Percentiles rank a stretch among this genome's conserved stretches.
Conservation (phyloP, 108 stramenopile genomes). For the Thalassiosira profunda region DNA sequence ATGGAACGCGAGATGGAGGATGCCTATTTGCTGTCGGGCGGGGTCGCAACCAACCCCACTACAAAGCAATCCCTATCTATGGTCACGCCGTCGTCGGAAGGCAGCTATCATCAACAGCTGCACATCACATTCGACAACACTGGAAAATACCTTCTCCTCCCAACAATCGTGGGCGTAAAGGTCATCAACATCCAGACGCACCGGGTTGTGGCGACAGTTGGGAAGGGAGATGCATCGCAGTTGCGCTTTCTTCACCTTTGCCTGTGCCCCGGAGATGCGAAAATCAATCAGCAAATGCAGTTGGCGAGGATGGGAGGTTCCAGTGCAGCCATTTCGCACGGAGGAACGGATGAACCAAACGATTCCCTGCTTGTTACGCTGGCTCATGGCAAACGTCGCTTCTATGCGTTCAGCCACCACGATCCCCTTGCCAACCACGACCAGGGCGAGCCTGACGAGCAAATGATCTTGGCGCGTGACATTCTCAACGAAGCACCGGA, state of each 20-base stretch:
- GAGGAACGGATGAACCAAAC: slow-evolving; percentile 27
- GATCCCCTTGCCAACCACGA: slow-evolving; percentile 65
- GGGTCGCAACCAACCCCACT: slow-evolving; percentile 11
- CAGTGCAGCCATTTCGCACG: slow-evolving; percentile 45
- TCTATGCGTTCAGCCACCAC: slow-evolving; percentile 92
- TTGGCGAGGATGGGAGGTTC: slow-evolving; percentile 67
- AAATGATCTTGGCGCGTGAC: slow-evolving; percentile 72
- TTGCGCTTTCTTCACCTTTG: slow-evolving; percentile 85
- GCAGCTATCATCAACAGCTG: slow-evolving; percentile 31
- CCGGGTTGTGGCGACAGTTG: slow-evolving; percentile 79
- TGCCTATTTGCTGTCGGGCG: slow-evolving; percentile 38
- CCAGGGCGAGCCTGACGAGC: slow-evolving; percentile 53
- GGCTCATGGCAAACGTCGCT: slow-evolving; percentile 90
- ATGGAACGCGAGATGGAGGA: slow-evolving; percentile 91
- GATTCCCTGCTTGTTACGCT: slow-evolving; percentile 89
- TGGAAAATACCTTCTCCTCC: slow-evolving; percentile 85
- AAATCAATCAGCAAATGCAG: slow-evolving; percentile 93
- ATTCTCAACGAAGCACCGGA: slow-evolving; percentile 95
- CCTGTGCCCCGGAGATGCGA: slow-evolving; percentile 91
- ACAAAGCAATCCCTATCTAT: slow-evolving; percentile 29
- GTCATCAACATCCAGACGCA: slow-evolving; percentile 90
- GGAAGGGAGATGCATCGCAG: slow-evolving; percentile 87
- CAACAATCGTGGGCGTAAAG: slow-evolving; percentile 95
- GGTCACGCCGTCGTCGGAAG: slow-evolving; percentile 27
- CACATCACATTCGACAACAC: slow-evolving; percentile 84